phyloP scores from a whole-genome alignment of 2,329 filamentous ascomycete species.

The Colletotrichum higginsianum region DNA sequence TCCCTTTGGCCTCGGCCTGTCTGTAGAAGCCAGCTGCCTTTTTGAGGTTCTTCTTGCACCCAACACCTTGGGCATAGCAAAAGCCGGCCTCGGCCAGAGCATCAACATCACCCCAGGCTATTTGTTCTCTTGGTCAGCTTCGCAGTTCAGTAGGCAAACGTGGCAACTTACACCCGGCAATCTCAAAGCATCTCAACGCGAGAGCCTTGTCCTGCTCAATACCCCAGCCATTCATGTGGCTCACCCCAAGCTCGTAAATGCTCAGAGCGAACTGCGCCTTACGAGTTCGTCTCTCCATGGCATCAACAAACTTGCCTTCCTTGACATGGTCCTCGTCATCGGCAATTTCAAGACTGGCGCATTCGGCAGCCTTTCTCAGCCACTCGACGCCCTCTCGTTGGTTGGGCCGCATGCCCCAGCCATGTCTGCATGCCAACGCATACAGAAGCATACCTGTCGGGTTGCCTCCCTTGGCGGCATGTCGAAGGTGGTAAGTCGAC shows the following conservation, averaged over 20 bases:
- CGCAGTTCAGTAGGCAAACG: not conserved
- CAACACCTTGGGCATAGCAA: conserved; percentile 94
- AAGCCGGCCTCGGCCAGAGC: conserved; percentile 95
- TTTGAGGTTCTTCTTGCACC: conserved; percentile 96
- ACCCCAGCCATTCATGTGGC: conserved; percentile 98
- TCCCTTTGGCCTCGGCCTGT: conserved; percentile 90
- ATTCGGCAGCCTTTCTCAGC: conserved; percentile 92
- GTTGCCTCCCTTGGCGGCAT: conserved; percentile 87
- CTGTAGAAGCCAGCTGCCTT: conserved; percentile 94
- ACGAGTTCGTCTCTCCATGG: conserved; percentile 82
- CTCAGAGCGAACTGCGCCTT: conserved; percentile 95
- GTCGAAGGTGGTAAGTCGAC: conserved; percentile 94
- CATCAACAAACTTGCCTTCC: conserved; percentile 74
- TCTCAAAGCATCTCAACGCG: conserved; percentile 94
- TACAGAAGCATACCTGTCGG: conserved; percentile 97
- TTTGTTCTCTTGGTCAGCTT: not conserved
- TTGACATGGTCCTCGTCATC: conserved; percentile 81
- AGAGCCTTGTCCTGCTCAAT: conserved; percentile 92
- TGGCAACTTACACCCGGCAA: conserved; percentile 81
- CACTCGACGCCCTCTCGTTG: conserved; percentile 91
- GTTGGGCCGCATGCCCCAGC: conserved; percentile 97
- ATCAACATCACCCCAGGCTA: conserved; percentile 94
- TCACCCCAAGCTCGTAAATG: conserved; percentile 96
- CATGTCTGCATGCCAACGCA: conserved; percentile 93
- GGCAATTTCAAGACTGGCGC: conserved; percentile 84